Conservation (phyloP, 345 rosid species). For the Lagerstroemia speciosa region DNA sequence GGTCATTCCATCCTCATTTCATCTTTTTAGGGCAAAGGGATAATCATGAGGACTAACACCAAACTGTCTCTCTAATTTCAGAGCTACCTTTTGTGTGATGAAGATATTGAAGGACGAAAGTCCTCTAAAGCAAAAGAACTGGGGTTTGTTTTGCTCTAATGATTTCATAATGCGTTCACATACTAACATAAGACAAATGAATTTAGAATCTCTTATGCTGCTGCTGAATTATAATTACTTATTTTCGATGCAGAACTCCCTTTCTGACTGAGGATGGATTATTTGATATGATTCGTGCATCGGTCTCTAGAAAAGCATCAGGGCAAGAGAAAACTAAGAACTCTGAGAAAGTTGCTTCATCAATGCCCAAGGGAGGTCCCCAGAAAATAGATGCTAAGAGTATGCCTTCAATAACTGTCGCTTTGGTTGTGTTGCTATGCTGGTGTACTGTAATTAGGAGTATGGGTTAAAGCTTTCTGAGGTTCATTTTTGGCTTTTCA, state of each 20-base stretch:
- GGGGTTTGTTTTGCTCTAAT: slow-evolving; percentile 44
- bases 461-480: background rate
- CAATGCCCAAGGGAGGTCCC: slow-evolving; percentile 45
- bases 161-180: background rate
- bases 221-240: slow-evolving; percentile 14
- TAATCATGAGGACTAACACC: slow-evolving; percentile 4
- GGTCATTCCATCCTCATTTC: slow-evolving; percentile 29
- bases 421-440: background rate
- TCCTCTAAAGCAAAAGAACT: slow-evolving; percentile 89
- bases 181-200: background rate
- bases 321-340: slow-evolving; percentile 25
- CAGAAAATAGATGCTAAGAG: slow-evolving; percentile 47
- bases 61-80: slow-evolving; percentile 28
- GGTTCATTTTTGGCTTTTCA: background rate
- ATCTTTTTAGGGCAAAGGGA: slow-evolving; percentile 11
- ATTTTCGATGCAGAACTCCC: slow-evolving; percentile 42
- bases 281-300: slow-evolving; percentile 71
- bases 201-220: background rate
- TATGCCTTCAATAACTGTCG: slow-evolving; percentile 21
- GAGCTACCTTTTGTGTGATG: slow-evolving; percentile 95
- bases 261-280: slow-evolving; percentile 90
- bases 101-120: slow-evolving; percentile 86
- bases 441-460: background rate
- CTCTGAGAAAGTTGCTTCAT: slow-evolving; percentile 27
- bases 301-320: slow-evolving; percentile 40